Base-by-base conservation (phyloP, 345 rosid genomes). In the Bruguiera parviflora region DNA sequence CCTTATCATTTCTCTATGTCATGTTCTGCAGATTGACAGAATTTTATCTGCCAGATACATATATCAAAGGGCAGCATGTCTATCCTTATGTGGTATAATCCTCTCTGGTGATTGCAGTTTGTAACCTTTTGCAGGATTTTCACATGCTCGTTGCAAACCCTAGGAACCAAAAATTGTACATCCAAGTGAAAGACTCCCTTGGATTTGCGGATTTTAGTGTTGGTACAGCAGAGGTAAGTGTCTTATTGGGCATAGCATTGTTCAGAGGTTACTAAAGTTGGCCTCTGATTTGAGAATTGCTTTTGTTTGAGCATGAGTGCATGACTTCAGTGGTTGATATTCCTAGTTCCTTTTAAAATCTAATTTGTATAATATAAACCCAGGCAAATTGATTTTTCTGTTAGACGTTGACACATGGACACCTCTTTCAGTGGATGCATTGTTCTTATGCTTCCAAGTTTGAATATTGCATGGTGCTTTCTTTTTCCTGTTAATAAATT, bases 71-170 rank as follows among this genome's bases (percentile, higher is more conserved):
- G 53, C 43, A 58, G 8, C 21, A 25, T 69, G 33, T 70, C 57
- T 29, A 53, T 53, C 46, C 33, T 61, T 31, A 53, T 52, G 61
- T 32, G 58, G 43, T 64, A 60, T 61, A 61, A 15, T 18, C 56
- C 53, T 5, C n/a, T 71, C 52, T n/a, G 21, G 53, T 73, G 27
- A 61, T 61, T 56, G 3, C 61, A 61, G 61, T 77, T 73, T 75
- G 33, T 52, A 28, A 75, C 72, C 5, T 75, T 64, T 75, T 47
- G 67, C 91, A 95, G 99, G 99, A 95, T 80, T 95, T 95, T 87
- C 89, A 92, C 78, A 83, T 95, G 82, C 92, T 92, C 67, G 98
- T 92, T 71, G 78, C 90, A 71, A 89, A 95, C 80, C 99, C 97
- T 64, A 82, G 85, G 84, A 92, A 86, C 70, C 91, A 95, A 76